Conservation (phyloP, 176 grass and related monocot genomes). For the Oryza punctata region DNA sequence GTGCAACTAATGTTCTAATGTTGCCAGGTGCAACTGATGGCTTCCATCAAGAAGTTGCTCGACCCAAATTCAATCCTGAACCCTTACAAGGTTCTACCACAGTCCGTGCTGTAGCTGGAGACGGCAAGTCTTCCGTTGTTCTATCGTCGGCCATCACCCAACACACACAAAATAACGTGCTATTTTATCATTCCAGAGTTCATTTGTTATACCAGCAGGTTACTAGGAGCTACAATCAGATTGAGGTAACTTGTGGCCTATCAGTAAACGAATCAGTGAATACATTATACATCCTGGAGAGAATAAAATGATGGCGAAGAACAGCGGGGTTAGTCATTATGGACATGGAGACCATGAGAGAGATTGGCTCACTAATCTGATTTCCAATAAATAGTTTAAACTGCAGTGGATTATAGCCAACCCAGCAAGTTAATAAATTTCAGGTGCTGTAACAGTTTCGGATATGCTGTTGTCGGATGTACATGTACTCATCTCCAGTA, state of each 20-base stretch:
- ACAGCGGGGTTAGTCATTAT: background rate
- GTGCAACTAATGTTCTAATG: background rate
- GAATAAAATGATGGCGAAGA: background rate
- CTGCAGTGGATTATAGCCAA: background rate
- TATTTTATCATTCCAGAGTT: background rate
- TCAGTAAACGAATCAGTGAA: background rate
- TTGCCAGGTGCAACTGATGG: constrained; percentile 83
- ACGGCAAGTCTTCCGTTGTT: constrained; percentile 34
- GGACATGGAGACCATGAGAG: background rate
- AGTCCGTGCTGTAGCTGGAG: constrained; percentile 50
- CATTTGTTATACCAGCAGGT: background rate
- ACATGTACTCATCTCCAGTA: background rate
- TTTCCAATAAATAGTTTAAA: background rate
- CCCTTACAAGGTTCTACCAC: constrained; percentile 93
- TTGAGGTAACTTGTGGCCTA: background rate
- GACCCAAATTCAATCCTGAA: constrained; percentile 90
- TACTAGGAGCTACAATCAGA: constrained; percentile 3
- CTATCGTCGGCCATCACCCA: background rate
- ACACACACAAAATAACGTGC: background rate
- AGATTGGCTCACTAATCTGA: background rate
- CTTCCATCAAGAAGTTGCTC: constrained; percentile 78
- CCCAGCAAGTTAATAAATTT: background rate
- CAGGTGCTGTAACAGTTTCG: background rate
- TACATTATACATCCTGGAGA: background rate
- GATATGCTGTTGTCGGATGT: background rate